Percentiles rank a stretch among this genome's conserved stretches.
phyloP scores from a whole-genome alignment of 2,329 filamentous ascomycete species.

The Hymenoscyphus scutula region DNA sequence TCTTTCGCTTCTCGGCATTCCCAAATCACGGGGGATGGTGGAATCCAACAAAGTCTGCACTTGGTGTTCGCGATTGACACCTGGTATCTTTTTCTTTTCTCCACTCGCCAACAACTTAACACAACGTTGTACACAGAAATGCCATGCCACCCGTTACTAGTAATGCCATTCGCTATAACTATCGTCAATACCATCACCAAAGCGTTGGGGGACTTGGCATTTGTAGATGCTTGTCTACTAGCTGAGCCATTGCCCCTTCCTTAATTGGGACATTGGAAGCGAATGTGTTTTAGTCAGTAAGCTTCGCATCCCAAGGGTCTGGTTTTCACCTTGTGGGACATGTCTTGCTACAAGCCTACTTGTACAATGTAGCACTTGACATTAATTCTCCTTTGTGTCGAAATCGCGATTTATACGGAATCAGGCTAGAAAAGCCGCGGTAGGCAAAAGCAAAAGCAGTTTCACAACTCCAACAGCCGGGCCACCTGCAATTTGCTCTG shows the following conservation, averaged over 20 bases:
- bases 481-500: constrained; percentile 1
- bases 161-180: neutral
- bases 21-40: neutral
- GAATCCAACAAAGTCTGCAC: neutral
- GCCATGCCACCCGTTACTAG: neutral
- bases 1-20: constrained; percentile 7
- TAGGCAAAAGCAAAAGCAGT: constrained; percentile 1
- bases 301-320: constrained; percentile 10
- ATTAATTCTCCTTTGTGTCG: neutral
- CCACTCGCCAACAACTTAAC: too few relatives aligned
- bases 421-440: too few relatives aligned
- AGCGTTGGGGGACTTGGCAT: constrained; percentile 5
- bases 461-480: constrained; percentile 6
- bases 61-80: neutral
- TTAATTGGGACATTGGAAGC: constrained; percentile 17
- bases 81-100: neutral
- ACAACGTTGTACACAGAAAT: too few relatives aligned
- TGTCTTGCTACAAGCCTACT: constrained; percentile 1
- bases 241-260: constrained; percentile 6
- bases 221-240: neutral
- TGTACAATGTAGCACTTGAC: too few relatives aligned
- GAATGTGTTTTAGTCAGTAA: constrained; percentile 1
- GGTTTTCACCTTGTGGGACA: constrained; percentile 8
- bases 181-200: neutral
- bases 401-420: neutral